Conservation (phyloP, 257 asterid species). For the Solanum tacnaense region DNA sequence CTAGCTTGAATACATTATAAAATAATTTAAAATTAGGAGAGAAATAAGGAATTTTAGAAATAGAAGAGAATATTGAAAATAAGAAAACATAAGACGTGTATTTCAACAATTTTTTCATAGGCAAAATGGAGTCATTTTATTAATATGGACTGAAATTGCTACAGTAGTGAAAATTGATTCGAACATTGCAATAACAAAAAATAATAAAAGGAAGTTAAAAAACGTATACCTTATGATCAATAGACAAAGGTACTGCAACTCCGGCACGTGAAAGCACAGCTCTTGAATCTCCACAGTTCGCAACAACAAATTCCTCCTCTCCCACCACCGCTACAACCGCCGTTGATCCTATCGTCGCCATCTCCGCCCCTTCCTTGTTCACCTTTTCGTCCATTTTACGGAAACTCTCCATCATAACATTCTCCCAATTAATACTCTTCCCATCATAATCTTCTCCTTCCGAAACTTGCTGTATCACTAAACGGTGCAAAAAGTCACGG, state of each 20-base stretch:
- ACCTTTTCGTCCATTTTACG: conserved; percentile 57
- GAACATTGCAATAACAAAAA: background rate
- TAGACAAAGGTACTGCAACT: conserved; percentile 41
- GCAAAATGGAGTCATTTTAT: too few species aligned
- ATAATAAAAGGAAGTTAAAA: background rate
- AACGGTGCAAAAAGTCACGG: conserved; percentile 34
- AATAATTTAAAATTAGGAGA: too few species aligned
- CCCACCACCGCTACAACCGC: conserved; percentile 73
- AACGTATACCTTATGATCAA: conserved; percentile 53
- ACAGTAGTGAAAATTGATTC: too few species aligned
- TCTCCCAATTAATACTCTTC: conserved; percentile 31
- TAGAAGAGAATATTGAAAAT: too few species aligned
- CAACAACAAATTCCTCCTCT: conserved; percentile 53
- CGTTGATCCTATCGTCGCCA: conserved; percentile 56
- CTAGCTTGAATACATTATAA: too few species aligned
- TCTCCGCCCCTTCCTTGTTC: conserved; percentile 23
- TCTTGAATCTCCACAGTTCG: conserved; percentile 78
- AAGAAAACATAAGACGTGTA: too few species aligned
- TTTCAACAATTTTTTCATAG: too few species aligned
- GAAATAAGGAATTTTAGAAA: too few species aligned
- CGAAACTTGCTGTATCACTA: conserved; percentile 13
- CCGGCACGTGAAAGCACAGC: conserved; percentile 65
- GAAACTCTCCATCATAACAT: conserved; percentile 43
- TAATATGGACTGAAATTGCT: too few species aligned
- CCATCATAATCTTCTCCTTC: background rate